Conservation (phyloP, 140 eudicot genomes). For the Erigeron philadelphicus region DNA sequence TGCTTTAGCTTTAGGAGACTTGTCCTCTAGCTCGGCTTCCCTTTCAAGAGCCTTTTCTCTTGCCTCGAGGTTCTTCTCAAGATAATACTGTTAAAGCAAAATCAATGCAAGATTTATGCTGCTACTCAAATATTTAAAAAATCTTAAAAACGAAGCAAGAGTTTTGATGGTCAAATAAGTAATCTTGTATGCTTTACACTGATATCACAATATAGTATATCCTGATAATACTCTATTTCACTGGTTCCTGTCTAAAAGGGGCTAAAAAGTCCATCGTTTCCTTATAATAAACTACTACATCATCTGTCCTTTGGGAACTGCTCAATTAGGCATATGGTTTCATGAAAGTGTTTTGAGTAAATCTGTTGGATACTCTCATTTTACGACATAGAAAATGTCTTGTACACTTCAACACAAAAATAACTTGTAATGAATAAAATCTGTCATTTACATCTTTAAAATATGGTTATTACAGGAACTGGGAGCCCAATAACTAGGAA, state of each 20-base stretch:
- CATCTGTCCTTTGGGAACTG: neutral
- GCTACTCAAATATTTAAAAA: neutral
- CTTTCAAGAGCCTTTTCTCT: constrained; percentile 84
- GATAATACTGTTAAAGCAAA: constrained; percentile 58
- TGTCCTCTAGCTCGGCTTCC: constrained; percentile 87
- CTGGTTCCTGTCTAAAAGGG: neutral
- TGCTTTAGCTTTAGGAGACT: constrained; percentile 82
- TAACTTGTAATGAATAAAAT: neutral
- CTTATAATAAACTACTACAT: no score
- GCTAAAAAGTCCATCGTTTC: neutral
- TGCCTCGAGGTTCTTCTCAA: constrained; percentile 97
- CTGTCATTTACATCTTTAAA: neutral
- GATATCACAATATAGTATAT: constrained; percentile 1
- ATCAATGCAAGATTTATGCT: constrained; percentile 2
- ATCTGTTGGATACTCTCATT: neutral
- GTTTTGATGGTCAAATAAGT: neutral
- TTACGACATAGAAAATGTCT: neutral
- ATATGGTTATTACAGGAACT: neutral
- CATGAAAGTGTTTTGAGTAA: neutral
- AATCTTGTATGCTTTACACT: neutral
- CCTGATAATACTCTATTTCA: neutral
- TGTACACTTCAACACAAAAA: neutral
- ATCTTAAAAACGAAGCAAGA: neutral
- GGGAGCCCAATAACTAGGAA: neutral
- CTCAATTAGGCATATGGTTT: neutral